Evolutionary conservation across 768 basidiomycete species (phyloP), one percentile per base, ranked within the genome.

Genomic region (Xanthoconium stramineum): DNA sequence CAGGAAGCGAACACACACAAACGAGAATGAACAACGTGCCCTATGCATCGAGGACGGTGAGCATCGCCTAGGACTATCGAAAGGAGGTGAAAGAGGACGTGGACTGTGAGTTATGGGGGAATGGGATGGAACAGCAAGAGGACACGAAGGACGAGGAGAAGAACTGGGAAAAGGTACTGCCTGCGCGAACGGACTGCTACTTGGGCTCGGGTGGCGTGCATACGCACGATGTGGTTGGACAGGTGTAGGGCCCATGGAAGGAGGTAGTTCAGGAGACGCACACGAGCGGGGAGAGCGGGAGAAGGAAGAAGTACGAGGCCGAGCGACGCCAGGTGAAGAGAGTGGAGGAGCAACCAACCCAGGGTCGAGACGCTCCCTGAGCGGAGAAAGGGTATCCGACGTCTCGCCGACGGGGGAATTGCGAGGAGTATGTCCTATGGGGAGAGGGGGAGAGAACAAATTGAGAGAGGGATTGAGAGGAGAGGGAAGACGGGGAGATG

Each of bases 381-480:
- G 51, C 9, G 65, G 56, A 14, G 63, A 62, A 30, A 62, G 56
- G 15, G 57, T 56, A 19, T 62, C 63, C 10, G 53, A 52, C 39
- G 53, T 55, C 38, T 65, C 66, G 6, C 33, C 33, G 2, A 47
- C 28, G 12, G 60, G 57, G 11, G 59, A 61, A 50, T 59, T 47
- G 28, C 47, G 39, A 9, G 54, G 50, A 5, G 52, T 53, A 35
- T 47, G 33, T 19, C 53, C 50, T 10, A 30, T 29, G 3, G 52
- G 35, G 2, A 44, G 35, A 20, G 43, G 43, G 15, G 53, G 51
- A 42, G 50, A 40, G 29, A 59, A 58, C 13, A 53, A 47, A 20
- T 49, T 56, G 10, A 53, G 52, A 44, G 63, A 53, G 1, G 65
- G 66, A 15, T 66, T 65, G 19, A 70, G 57, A 43, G 64, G 70